Conservation (phyloP, 2,329 filamentous ascomycete species). For the Elsinoe necatrix region DNA sequence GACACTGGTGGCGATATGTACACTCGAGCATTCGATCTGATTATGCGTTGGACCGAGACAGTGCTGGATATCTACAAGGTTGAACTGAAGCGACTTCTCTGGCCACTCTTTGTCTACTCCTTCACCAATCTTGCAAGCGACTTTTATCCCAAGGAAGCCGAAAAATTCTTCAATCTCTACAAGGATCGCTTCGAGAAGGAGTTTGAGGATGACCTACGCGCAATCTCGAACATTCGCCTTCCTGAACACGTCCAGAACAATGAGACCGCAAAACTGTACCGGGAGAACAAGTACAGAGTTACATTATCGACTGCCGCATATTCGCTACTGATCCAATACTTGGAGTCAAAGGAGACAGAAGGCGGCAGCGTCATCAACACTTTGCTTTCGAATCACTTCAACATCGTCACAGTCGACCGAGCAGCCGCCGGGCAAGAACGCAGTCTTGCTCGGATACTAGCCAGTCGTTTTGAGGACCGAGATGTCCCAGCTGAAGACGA, state of each 20-base stretch:
- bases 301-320: conserved; percentile 81
- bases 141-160: conserved; percentile 62
- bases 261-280: conserved; percentile 68
- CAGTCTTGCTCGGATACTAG: conserved; percentile 52
- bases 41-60: conserved; percentile 69
- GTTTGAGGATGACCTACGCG: conserved; percentile 71
- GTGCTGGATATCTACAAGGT: conserved; percentile 93
- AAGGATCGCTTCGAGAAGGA: conserved; percentile 63
- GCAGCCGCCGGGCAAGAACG: conserved; percentile 46
- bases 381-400: conserved; percentile 56
- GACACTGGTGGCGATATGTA: conserved; percentile 69
- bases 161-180: conserved; percentile 62
- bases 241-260: conserved; percentile 74
- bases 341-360: conserved; percentile 76
- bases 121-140: conserved; percentile 71
- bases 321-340: conserved; percentile 72
- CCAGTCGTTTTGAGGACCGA: conserved; percentile 45
- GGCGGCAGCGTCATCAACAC: conserved; percentile 71
- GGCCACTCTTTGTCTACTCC: conserved; percentile 91
- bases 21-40: conserved; percentile 52
- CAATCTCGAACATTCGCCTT: conserved; percentile 63
- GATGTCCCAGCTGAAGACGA: conserved; percentile 59
- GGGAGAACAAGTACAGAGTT: conserved; percentile 78
- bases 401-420: conserved; percentile 52
- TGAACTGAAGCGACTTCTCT: conserved; percentile 77